These are phyloP conservation scores for Gonapodya prolifera DNA, from an alignment of 192 early-diverging fungal species.

Conservation along the genomic window DNA sequence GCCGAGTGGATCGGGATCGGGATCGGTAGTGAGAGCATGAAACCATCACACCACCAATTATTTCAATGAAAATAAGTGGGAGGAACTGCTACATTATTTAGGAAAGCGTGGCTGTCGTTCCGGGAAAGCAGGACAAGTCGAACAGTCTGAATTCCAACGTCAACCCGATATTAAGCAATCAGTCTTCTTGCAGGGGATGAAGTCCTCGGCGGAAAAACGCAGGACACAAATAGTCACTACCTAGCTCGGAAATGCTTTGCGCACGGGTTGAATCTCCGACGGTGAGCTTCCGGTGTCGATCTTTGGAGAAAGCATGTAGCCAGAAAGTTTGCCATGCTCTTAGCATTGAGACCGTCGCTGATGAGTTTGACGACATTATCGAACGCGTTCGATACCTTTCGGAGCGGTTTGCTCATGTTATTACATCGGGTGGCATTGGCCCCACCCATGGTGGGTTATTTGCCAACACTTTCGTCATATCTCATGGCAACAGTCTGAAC, in stretches of 20 bases:
- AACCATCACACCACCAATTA: too few relatives aligned
- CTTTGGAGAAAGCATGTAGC: constrained; percentile 39
- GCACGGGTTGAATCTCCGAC: constrained; percentile 39
- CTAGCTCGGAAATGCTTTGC: constrained; percentile 44
- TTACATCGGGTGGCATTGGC: constrained; percentile 66
- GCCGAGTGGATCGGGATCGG: background rate
- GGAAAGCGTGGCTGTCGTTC: too few relatives aligned
- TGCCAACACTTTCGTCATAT: too few relatives aligned
- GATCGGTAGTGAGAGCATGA: too few relatives aligned
- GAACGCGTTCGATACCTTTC: constrained; percentile 34
- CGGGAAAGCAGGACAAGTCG: too few relatives aligned
- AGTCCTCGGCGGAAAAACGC: constrained; percentile 56
- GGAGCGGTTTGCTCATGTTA: constrained; percentile 33
- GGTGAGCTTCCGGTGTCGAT: background rate
- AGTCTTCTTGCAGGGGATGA: constrained; percentile 38
- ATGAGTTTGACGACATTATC: constrained; percentile 30
- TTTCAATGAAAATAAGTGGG: too few relatives aligned
- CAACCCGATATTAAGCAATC: too few relatives aligned
- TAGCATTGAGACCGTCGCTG: constrained; percentile 38
- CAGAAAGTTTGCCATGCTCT: constrained; percentile 39
- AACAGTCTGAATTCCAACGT: too few relatives aligned
- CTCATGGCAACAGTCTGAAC: too few relatives aligned
- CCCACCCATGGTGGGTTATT: constrained; percentile 7
- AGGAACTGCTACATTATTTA: too few relatives aligned
- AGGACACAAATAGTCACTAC: constrained; percentile 38